Conservation (phyloP, 139 green algal genomes). For the Micractinium sp. region DNA sequence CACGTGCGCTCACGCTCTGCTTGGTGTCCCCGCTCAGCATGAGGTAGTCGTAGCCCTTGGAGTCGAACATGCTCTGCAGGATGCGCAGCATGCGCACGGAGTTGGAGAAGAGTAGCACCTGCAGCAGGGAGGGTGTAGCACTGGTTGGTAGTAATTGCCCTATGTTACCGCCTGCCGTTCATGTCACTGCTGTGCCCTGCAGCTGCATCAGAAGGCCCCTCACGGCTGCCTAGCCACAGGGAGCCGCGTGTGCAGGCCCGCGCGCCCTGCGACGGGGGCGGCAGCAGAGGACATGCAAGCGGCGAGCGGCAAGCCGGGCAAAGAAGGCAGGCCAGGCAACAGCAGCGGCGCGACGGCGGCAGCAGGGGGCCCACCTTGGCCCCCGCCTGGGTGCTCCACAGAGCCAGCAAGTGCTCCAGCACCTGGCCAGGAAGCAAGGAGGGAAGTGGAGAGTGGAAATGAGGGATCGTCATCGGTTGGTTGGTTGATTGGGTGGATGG, state of each 20-base stretch:
- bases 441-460: too few relatives aligned
- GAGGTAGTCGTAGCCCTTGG: constrained; percentile 47
- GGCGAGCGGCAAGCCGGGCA: too few relatives aligned
- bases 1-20: background rate
- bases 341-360: background rate
- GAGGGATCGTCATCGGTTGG: too few relatives aligned
- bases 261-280: background rate
- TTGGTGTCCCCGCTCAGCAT: constrained; percentile 63
- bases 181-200: background rate
- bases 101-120: constrained; percentile 81
- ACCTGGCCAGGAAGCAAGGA: constrained; percentile 1
- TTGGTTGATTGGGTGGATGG: too few relatives aligned
- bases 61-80: constrained; percentile 51
- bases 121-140: background rate
- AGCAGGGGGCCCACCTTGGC: constrained; percentile 1
- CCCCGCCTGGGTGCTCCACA: constrained; percentile 33
- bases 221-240: background rate
- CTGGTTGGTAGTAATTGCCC: background rate
- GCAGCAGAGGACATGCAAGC: background rate
- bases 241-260: background rate
- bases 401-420: constrained; percentile 57
- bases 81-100: constrained; percentile 70
- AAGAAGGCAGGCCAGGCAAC: too few relatives aligned
- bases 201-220: background rate
- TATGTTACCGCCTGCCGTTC: background rate